Evolutionary conservation across 257 asterid genomes (phyloP).

Genomic region (Plantago major): DNA sequence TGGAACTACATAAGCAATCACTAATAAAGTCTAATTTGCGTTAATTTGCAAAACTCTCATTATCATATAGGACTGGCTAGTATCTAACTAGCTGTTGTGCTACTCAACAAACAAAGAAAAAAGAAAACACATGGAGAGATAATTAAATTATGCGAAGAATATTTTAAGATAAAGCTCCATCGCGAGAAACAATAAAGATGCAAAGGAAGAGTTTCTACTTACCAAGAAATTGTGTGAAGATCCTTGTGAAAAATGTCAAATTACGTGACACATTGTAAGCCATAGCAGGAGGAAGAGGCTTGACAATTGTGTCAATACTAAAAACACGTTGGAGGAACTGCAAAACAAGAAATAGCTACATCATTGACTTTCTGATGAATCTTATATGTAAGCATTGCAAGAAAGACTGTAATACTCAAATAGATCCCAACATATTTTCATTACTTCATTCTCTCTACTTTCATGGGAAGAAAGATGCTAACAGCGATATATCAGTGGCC

Average conservation of each 20-base stretch:
- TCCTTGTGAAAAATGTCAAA: slow-evolving; percentile 88
- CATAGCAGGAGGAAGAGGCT: slow-evolving; percentile 91
- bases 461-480: slow-evolving; percentile 5
- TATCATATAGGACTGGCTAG: too few relatives aligned
- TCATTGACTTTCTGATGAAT: slow-evolving; percentile 3
- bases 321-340: slow-evolving; percentile 90
- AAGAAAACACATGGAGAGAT: too few relatives aligned
- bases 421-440: too few relatives aligned
- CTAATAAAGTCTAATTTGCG: too few relatives aligned
- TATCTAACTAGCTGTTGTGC: too few relatives aligned
- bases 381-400: not conserved
- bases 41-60: too few relatives aligned
- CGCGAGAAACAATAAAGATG: too few relatives aligned
- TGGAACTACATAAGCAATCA: too few relatives aligned
- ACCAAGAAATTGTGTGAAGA: slow-evolving; percentile 94
- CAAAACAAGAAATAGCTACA: slow-evolving; percentile 22
- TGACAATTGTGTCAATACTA: slow-evolving; percentile 83
- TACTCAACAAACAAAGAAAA: too few relatives aligned
- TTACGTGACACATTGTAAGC: slow-evolving; percentile 76
- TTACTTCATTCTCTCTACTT: not conserved
- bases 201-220: slow-evolving; percentile 17
- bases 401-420: not conserved
- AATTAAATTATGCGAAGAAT: too few relatives aligned
- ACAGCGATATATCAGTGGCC: not conserved
- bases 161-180: too few relatives aligned